These are phyloP conservation scores for Blastosporella zonata DNA, from an alignment of 1,284 basidiomycete species.

Conservation along the genomic window DNA sequence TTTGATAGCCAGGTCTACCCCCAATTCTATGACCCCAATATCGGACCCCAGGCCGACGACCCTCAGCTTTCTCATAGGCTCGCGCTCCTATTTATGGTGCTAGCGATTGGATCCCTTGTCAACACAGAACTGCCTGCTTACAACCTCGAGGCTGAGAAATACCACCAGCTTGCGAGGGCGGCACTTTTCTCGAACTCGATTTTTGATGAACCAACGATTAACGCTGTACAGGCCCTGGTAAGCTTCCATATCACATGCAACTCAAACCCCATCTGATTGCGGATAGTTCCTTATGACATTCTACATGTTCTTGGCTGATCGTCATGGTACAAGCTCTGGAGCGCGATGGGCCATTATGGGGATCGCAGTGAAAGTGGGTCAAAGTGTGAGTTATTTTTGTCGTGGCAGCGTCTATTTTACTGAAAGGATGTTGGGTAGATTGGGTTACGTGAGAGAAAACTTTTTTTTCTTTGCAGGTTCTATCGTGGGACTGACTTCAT, in stretches of 20 bases:
- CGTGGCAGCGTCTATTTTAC: constrained; percentile 16
- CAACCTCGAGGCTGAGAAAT: constrained; percentile 75
- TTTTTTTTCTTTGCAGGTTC: neutral
- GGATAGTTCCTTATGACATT: constrained; percentile 72
- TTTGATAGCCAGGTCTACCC: constrained; percentile 65
- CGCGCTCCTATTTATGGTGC: constrained; percentile 70
- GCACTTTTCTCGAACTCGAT: constrained; percentile 69
- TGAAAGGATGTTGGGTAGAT: constrained; percentile 37
- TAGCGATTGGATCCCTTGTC: constrained; percentile 73
- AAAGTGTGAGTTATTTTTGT: constrained; percentile 57
- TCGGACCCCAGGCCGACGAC: constrained; percentile 49
- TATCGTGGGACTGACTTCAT: neutral
- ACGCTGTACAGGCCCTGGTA: constrained; percentile 69
- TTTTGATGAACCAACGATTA: constrained; percentile 71
- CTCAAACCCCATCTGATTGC: constrained; percentile 13
- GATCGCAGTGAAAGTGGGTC: constrained; percentile 71
- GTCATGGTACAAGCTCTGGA: constrained; percentile 68
- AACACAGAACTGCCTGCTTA: constrained; percentile 62
- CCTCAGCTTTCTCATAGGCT: constrained; percentile 62
- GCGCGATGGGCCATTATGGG: constrained; percentile 79
- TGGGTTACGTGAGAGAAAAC: constrained; percentile 53
- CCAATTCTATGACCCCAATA: constrained; percentile 56
- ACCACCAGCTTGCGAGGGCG: constrained; percentile 70
- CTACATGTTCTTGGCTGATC: constrained; percentile 71
- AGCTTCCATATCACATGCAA: constrained; percentile 25